Evolutionary conservation across 2,329 filamentous ascomycete genomes (phyloP).

Genomic region (Beauveria scarabaeidicola): DNA sequence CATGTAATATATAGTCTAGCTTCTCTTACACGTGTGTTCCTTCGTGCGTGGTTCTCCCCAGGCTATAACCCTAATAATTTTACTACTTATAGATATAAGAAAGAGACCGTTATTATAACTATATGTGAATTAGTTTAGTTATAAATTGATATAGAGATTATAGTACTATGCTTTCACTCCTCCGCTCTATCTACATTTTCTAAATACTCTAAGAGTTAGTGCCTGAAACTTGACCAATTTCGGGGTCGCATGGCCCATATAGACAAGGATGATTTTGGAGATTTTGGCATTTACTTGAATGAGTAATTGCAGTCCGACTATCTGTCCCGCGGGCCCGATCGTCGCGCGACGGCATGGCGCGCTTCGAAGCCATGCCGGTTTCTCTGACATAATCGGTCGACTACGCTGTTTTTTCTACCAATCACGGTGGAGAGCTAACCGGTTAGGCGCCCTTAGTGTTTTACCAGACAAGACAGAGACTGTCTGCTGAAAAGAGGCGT

Average conservation of each 20-base stretch:
- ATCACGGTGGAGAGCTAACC: too few relatives aligned
- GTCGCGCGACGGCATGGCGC: neutral
- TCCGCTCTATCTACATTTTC: neutral
- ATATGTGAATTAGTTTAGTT: neutral
- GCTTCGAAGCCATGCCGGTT: too few relatives aligned
- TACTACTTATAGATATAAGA: neutral
- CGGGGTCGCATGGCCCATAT: neutral
- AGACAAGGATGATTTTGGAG: neutral
- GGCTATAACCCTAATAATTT: too few relatives aligned
- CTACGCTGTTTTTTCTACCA: too few relatives aligned
- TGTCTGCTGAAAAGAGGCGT: too few relatives aligned
- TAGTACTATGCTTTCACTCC: neutral
- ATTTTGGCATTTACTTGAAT: neutral
- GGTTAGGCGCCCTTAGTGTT: too few relatives aligned
- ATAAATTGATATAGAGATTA: neutral
- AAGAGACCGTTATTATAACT: neutral
- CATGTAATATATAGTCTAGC: too few relatives aligned
- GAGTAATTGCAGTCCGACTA: neutral
- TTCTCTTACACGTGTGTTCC: too few relatives aligned
- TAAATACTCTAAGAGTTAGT: neutral
- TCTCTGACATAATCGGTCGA: too few relatives aligned
- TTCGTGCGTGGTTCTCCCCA: too few relatives aligned
- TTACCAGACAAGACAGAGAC: too few relatives aligned
- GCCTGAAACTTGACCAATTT: neutral
- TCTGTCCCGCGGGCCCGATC: neutral